These are phyloP conservation scores for Euphorbia peplus DNA, from an alignment of 345 rosid genomes.

Conservation along the genomic window DNA sequence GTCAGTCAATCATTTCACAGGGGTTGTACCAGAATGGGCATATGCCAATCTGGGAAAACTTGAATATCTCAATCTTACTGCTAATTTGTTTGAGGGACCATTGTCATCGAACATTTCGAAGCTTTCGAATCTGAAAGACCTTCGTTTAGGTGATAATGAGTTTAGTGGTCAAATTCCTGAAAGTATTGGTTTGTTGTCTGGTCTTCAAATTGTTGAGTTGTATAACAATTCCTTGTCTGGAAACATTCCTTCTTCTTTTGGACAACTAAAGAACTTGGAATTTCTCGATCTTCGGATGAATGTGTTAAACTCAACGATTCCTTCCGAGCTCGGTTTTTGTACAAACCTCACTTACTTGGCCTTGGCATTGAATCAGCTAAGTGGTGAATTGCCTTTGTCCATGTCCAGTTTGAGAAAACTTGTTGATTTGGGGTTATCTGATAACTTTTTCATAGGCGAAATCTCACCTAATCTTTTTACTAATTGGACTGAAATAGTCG, in stretches of 20 bases:
- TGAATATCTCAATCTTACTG: conserved; percentile 38
- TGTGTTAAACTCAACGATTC: conserved; percentile 48
- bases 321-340: conserved; percentile 53
- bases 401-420: conserved; percentile 43
- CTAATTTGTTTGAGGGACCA: conserved; percentile 40
- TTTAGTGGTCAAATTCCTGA: conserved; percentile 46
- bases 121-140: conserved; percentile 46
- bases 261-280: conserved; percentile 43
- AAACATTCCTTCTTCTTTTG: conserved; percentile 50
- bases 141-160: conserved; percentile 32
- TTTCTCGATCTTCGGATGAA: conserved; percentile 36
- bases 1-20: conserved; percentile 40
- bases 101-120: conserved; percentile 42
- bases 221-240: conserved; percentile 44
- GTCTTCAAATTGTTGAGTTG: conserved; percentile 42
- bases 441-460: conserved; percentile 44
- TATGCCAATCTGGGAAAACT: conserved; percentile 45
- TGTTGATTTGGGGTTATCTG: conserved; percentile 33
- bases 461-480: conserved; percentile 38
- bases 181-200: conserved; percentile 34
- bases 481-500: conserved; percentile 45
- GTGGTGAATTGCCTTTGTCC: conserved; percentile 49
- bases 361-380: conserved; percentile 46
- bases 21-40: conserved; percentile 42
- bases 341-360: conserved; percentile 51